Percentiles rank a stretch among this genome's conserved stretches.
These are phyloP conservation scores for Allomyces javanicus DNA, from an alignment of 192 early-diverging fungal genomes.

Conservation along the genomic window DNA sequence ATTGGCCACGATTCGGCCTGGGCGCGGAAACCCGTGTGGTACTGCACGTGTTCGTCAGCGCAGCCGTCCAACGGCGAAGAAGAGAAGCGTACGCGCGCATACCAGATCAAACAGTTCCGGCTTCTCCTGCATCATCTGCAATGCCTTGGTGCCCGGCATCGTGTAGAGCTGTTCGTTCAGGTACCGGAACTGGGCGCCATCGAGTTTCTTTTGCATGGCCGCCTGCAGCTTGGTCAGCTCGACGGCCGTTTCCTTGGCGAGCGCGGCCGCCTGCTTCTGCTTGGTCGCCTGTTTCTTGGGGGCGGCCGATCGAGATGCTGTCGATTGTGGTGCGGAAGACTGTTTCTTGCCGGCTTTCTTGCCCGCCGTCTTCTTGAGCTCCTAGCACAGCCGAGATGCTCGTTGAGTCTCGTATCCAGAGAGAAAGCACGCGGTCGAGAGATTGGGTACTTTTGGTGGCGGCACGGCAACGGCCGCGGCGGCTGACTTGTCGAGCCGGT, in stretches of 20 bases:
- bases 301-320: not conserved
- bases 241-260: constrained; percentile 4
- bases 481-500: too few relatives aligned
- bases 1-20: constrained; percentile 82
- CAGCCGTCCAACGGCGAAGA: not conserved
- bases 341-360: too few relatives aligned
- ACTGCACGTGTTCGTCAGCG: constrained; percentile 16
- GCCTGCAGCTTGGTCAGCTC: constrained; percentile 35
- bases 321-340: too few relatives aligned
- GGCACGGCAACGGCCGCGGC: too few relatives aligned
- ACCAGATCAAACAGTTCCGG: constrained; percentile 80
- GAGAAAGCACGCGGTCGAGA: too few relatives aligned
- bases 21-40: constrained; percentile 81
- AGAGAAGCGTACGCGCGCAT: constrained; percentile 1
- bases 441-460: too few relatives aligned
- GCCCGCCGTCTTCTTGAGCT: too few relatives aligned
- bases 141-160: constrained; percentile 48
- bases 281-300: not conserved
- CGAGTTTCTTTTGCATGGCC: constrained; percentile 54
- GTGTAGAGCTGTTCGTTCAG: constrained; percentile 95
- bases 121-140: constrained; percentile 54
- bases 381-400: too few relatives aligned
- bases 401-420: too few relatives aligned
- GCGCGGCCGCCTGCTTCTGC: not conserved
- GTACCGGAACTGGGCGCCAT: constrained; percentile 63